Conservation (phyloP, 495 filamentous ascomycete genomes). For the Podospora sp. region DNA sequence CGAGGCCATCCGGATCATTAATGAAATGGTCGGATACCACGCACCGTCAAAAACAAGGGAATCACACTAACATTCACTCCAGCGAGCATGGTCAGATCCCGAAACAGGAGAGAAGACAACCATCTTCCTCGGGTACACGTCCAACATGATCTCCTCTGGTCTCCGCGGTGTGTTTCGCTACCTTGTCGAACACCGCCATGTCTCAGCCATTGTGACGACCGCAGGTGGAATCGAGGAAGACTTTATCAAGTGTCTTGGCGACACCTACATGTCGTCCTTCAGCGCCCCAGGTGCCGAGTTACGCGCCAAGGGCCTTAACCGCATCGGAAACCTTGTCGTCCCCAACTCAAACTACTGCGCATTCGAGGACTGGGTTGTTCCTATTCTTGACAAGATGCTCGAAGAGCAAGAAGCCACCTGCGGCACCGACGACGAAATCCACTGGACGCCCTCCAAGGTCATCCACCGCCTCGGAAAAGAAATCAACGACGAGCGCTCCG, state of each 20-base stretch:
- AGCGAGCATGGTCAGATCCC: conserved; percentile 76
- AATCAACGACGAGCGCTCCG: conserved; percentile 84
- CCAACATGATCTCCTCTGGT: conserved; percentile 94
- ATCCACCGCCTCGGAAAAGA: conserved; percentile 85
- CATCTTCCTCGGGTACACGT: conserved; percentile 96
- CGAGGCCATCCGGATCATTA: conserved; percentile 83
- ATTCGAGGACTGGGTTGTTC: conserved; percentile 96
- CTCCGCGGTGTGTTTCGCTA: conserved; percentile 89
- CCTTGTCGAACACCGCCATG: conserved; percentile 86
- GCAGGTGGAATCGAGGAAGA: conserved; percentile 98
- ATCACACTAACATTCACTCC: conserved; percentile 13
- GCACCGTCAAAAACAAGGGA: neutral
- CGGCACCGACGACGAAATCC: conserved; percentile 67
- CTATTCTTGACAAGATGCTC: conserved; percentile 87
- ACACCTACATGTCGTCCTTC: conserved; percentile 91
- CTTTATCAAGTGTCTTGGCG: conserved; percentile 93
- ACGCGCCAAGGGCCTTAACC: conserved; percentile 81
- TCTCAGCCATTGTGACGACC: conserved; percentile 90
- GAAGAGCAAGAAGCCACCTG: conserved; percentile 83
- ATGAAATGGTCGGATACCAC: conserved; percentile 76
- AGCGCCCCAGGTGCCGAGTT: conserved; percentile 70
- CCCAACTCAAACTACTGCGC: conserved; percentile 96
- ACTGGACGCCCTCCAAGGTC: conserved; percentile 90
- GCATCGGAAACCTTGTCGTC: conserved; percentile 95
- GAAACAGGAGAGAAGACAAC: conserved; percentile 75